A percentile compares a stretch with the other conserved stretches of the same genome.
These are phyloP conservation scores for Oryza coarctata DNA, from an alignment of 176 grass and related monocot species.

Conservation along the genomic window DNA sequence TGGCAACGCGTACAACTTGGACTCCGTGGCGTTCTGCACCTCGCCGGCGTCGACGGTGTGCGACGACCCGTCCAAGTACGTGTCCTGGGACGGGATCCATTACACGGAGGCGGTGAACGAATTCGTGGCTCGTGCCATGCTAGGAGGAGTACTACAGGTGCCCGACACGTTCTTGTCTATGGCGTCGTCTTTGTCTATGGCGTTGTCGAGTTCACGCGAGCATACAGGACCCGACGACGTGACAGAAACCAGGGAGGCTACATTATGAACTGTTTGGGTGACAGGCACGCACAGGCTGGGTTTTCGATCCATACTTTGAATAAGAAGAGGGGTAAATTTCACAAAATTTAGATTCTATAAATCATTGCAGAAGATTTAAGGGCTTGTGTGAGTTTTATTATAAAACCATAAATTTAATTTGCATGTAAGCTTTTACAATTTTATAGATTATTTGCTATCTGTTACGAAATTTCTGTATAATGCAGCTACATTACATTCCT, in stretches of 20 bases:
- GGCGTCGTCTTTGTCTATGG: too few species aligned
- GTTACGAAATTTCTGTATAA: too few species aligned
- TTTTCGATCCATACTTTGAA: too few species aligned
- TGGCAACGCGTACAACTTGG: not conserved
- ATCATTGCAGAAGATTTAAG: too few species aligned
- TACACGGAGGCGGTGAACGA: not conserved
- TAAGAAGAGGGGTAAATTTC: too few species aligned
- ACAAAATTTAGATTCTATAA: too few species aligned
- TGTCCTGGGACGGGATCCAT: not conserved
- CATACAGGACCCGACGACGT: not conserved
- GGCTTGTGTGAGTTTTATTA: too few species aligned
- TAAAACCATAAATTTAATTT: too few species aligned
- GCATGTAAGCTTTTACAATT: too few species aligned
- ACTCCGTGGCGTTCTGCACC: not conserved
- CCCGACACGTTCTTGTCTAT: not conserved
- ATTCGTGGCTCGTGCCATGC: not conserved
- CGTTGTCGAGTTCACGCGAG: not conserved
- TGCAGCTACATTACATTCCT: too few species aligned
- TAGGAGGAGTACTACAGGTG: not conserved
- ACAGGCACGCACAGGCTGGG: rapidly evolving
- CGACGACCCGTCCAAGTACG: not conserved
- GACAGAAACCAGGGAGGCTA: not conserved
- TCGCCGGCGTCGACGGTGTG: not conserved
- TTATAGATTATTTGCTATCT: too few species aligned
- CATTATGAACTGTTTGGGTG: not conserved